Evolutionary conservation across 768 basidiomycete genomes (phyloP).

Genomic region (Mycena rosella): DNA sequence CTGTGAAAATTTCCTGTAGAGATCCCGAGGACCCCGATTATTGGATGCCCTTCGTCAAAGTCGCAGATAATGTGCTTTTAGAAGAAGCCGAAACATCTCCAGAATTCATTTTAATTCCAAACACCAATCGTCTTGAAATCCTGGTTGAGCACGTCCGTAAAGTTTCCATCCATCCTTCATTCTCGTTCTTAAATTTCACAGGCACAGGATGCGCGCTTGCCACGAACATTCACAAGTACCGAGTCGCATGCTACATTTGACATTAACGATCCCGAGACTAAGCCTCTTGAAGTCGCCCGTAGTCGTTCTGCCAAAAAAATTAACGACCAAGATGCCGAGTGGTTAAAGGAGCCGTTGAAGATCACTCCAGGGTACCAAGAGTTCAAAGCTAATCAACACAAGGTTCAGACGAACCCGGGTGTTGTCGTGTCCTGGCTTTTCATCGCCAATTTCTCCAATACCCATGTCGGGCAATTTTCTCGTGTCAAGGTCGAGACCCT

Average conservation of each 20-base stretch:
- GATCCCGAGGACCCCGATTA: conserved; percentile 1
- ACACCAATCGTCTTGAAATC: background rate
- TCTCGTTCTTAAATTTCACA: background rate
- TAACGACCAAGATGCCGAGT: background rate
- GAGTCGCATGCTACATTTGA: background rate
- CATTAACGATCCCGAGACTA: background rate
- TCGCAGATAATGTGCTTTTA: conserved; percentile 3
- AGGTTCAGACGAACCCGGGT: no score
- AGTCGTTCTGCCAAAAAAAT: background rate
- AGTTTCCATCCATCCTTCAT: background rate
- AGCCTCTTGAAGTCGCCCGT: conserved; percentile 15
- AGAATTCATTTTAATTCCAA: background rate
- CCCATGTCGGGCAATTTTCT: no score
- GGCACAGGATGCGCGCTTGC: conserved; percentile 1
- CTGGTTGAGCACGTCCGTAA: background rate
- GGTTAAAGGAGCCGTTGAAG: background rate
- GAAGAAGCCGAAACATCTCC: conserved; percentile 2
- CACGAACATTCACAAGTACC: background rate
- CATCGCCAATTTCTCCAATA: no score
- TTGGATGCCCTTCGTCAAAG: conserved; percentile 14
- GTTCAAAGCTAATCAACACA: background rate
- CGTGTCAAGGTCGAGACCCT: no score
- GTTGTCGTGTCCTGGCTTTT: no score
- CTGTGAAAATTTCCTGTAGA: background rate
- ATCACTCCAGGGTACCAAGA: background rate